Evolutionary conservation across 2,329 filamentous ascomycete genomes (phyloP).

Genomic region (Bimuria novae-zelandiae): DNA sequence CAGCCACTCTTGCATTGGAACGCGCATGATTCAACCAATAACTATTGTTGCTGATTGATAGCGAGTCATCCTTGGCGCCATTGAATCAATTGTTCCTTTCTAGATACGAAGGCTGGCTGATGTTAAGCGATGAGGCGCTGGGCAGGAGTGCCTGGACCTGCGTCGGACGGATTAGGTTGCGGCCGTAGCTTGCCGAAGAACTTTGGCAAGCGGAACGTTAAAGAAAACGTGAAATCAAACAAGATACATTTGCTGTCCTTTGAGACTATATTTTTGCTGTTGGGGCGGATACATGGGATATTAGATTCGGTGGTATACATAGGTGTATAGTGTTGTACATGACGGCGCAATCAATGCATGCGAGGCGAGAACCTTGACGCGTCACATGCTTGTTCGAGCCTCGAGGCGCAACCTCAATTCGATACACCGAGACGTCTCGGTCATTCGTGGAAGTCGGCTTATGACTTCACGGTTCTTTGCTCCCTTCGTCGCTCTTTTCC

Average conservation of each 20-base stretch:
- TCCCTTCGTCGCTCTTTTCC: slow-evolving; percentile 16
- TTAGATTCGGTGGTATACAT: slow-evolving; percentile 12
- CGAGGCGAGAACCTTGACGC: neutral
- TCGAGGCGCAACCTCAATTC: neutral
- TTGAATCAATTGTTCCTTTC: neutral
- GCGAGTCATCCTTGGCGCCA: slow-evolving; percentile 5
- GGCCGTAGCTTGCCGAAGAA: neutral
- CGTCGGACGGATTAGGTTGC: neutral
- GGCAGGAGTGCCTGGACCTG: slow-evolving; percentile 3
- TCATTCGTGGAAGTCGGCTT: neutral
- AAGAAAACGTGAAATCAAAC: neutral
- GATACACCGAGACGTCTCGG: slow-evolving; percentile 2
- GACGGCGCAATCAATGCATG: neutral
- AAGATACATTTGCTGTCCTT: neutral
- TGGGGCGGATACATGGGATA: slow-evolving; percentile 1
- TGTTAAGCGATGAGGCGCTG: slow-evolving; percentile 7
- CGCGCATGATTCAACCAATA: neutral
- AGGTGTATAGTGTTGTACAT: slow-evolving; percentile 10
- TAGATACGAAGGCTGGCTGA: slow-evolving; percentile 4
- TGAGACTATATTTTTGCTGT: neutral
- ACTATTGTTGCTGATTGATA: slow-evolving; percentile 2
- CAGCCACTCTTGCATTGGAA: slow-evolving; percentile 2
- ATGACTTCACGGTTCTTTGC: slow-evolving; percentile 1
- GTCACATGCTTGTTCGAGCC: slow-evolving; percentile 3
- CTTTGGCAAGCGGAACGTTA: neutral